Evolutionary conservation across 306 rosid species (phyloP).

Genomic region (Abrus precatorius): DNA sequence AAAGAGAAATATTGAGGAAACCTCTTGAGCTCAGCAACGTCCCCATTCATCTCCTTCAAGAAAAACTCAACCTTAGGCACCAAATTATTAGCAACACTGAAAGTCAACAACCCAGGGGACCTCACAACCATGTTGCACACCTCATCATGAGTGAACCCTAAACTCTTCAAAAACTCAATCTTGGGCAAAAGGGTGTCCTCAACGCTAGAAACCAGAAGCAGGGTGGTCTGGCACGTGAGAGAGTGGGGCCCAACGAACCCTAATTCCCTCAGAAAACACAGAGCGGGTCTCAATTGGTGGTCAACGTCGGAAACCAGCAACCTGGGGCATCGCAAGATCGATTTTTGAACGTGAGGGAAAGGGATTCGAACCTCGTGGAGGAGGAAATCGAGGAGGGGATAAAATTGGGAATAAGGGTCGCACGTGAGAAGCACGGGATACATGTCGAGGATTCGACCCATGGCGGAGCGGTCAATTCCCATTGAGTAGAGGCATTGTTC

Average conservation of each 20-base stretch:
- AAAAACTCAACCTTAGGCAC: slow-evolving; percentile 70
- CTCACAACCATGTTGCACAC: slow-evolving; percentile 73
- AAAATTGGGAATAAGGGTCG: slow-evolving; percentile 69
- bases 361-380: slow-evolving; percentile 73
- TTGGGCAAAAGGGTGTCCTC: slow-evolving; percentile 52
- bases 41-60: slow-evolving; percentile 72
- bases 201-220: slow-evolving; percentile 56
- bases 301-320: slow-evolving; percentile 67
- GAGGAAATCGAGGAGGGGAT: slow-evolving; percentile 86
- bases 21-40: slow-evolving; percentile 62
- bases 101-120: slow-evolving; percentile 80
- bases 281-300: slow-evolving; percentile 53
- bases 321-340: slow-evolving; percentile 76
- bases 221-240: slow-evolving; percentile 50
- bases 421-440: slow-evolving; percentile 74
- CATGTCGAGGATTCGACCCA: slow-evolving; percentile 88
- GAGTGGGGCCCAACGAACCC: slow-evolving; percentile 52
- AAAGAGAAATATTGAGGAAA: slow-evolving; percentile 86
- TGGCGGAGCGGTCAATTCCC: slow-evolving; percentile 64
- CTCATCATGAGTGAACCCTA: slow-evolving; percentile 58
- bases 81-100: slow-evolving; percentile 61
- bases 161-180: slow-evolving; percentile 50
- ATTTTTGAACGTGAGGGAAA: slow-evolving; percentile 61
- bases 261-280: slow-evolving; percentile 43
- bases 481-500: slow-evolving; percentile 72